phyloP scores from a whole-genome alignment of 306 rosid genomes.

The Cicer cuneatum region DNA sequence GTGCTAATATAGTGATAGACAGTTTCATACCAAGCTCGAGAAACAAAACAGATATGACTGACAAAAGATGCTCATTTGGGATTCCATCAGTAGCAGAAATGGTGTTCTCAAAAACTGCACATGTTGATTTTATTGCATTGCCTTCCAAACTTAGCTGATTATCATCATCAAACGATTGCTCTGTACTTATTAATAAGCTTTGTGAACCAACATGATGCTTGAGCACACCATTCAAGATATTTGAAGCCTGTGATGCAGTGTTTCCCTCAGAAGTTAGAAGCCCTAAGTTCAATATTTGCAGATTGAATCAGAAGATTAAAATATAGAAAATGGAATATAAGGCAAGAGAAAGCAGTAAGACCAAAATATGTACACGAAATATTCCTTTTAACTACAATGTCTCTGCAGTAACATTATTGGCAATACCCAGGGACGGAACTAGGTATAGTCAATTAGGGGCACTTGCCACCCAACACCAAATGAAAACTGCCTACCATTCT shows the following conservation, averaged over 20 bases:
- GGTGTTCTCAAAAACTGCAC: constrained; percentile 66
- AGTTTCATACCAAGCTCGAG: constrained; percentile 71
- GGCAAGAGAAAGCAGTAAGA: not conserved
- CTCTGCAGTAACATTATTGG: constrained; percentile 21
- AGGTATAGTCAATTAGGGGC: too few relatives aligned
- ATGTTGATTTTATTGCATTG: constrained; percentile 58
- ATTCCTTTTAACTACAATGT: constrained; percentile 20
- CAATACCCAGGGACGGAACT: constrained; percentile 1
- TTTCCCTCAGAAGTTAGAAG: constrained; percentile 68
- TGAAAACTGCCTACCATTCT: too few relatives aligned
- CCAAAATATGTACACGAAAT: constrained; percentile 21
- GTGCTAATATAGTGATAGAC: constrained; percentile 16
- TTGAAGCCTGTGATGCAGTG: constrained; percentile 71
- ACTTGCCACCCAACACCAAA: too few relatives aligned
- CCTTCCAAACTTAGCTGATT: constrained; percentile 53
- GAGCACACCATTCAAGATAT: constrained; percentile 69
- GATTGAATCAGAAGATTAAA: constrained; percentile 50
- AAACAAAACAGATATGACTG: constrained; percentile 74
- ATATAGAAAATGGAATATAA: not conserved
- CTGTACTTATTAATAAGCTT: constrained; percentile 44
- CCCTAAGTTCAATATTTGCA: constrained; percentile 59
- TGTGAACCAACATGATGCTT: constrained; percentile 51
- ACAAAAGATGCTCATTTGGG: constrained; percentile 70
- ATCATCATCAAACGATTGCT: constrained; percentile 48
- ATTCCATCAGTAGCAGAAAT: constrained; percentile 61